Conservation (phyloP, 306 rosid genomes). For the Ormosia emarginata region DNA sequence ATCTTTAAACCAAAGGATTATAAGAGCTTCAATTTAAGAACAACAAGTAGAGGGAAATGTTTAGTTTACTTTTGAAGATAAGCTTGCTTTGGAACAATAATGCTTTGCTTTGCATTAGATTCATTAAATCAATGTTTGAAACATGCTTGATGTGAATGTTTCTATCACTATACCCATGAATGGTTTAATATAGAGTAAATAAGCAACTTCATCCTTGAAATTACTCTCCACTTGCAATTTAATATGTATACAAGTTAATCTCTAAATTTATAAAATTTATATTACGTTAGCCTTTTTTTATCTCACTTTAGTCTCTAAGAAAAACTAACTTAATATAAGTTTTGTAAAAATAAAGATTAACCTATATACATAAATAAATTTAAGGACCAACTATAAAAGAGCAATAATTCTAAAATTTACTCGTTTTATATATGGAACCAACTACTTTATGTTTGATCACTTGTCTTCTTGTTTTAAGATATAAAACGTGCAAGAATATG, state of each 20-base stretch:
- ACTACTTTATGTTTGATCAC: background rate
- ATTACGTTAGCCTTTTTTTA: too few species aligned
- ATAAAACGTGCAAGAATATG: background rate
- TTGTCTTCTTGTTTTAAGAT: background rate
- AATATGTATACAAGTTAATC: too few species aligned
- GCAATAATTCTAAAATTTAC: too few species aligned
- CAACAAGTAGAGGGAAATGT: background rate
- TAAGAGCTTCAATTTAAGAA: background rate
- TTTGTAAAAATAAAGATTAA: too few species aligned
- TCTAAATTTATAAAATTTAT: too few species aligned
- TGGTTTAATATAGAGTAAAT: background rate
- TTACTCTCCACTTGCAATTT: too few species aligned
- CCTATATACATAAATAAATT: too few species aligned
- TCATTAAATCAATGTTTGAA: background rate
- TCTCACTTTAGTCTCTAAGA: too few species aligned
- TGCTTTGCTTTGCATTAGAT: conserved; percentile 21
- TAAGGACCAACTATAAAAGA: too few species aligned
- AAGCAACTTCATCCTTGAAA: too few species aligned
- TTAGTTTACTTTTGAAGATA: background rate
- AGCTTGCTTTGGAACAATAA: conserved; percentile 27
- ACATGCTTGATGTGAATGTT: conserved; percentile 24
- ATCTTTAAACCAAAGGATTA: too few species aligned
- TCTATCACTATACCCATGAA: background rate
- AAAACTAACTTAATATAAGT: too few species aligned
- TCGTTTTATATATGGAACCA: background rate